These are phyloP conservation scores for Prunus salicina DNA, from an alignment of 306 rosid genomes.

Conservation along the genomic window DNA sequence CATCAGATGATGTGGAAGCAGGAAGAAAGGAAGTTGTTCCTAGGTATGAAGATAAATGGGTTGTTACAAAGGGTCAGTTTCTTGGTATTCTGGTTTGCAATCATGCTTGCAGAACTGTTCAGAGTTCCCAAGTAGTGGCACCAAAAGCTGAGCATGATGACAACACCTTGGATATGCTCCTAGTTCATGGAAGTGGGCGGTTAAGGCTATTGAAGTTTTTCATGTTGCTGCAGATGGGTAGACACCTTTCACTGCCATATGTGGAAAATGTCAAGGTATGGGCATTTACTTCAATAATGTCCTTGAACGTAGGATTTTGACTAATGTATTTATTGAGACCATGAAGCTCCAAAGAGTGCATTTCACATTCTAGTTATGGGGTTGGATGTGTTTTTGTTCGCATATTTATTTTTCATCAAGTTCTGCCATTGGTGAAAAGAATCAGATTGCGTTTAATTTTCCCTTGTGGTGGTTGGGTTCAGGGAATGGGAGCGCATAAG, in stretches of 20 bases:
- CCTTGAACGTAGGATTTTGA: background rate
- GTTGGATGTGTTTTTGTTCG: background rate
- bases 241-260: slow-evolving; percentile 88
- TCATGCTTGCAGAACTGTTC: slow-evolving; percentile 96
- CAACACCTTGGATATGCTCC: slow-evolving; percentile 70
- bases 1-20: slow-evolving; percentile 56
- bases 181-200: slow-evolving; percentile 93
- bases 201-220: slow-evolving; percentile 84
- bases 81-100: slow-evolving; percentile 93
- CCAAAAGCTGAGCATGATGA: slow-evolving; percentile 91
- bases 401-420: too few relatives aligned
- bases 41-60: slow-evolving; percentile 70
- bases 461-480: background rate
- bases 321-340: slow-evolving; percentile 10
- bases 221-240: slow-evolving; percentile 89
- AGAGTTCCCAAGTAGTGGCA: slow-evolving; percentile 95
- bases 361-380: slow-evolving; percentile 14
- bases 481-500: background rate
- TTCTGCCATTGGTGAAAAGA: background rate
- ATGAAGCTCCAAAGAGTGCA: slow-evolving; percentile 8
- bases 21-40: slow-evolving; percentile 63
- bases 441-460: background rate
- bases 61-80: slow-evolving; percentile 73
- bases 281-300: background rate
- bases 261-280: slow-evolving; percentile 92